phyloP scores from a whole-genome alignment of 768 basidiomycete species.

The Coprinellus micaceus region DNA sequence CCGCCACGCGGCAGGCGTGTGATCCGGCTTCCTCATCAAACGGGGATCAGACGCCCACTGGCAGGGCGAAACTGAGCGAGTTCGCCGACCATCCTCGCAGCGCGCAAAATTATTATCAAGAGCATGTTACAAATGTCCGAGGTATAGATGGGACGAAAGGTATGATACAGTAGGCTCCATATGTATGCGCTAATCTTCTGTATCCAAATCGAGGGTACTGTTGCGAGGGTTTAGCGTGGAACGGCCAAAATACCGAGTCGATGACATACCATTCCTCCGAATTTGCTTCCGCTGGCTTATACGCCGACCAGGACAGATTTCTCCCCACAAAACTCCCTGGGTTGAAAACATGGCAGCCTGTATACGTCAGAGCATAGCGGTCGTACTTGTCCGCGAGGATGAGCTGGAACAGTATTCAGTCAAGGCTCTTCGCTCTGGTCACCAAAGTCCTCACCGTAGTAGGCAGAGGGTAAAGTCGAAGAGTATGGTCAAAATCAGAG shows the following conservation, averaged over 20 bases:
- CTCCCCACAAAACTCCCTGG: slow-evolving; percentile 88
- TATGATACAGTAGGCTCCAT: background rate
- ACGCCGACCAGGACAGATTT: slow-evolving; percentile 84
- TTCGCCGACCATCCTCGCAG: too few relatives aligned
- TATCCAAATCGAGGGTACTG: slow-evolving; percentile 10
- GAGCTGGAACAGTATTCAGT: slow-evolving; percentile 46
- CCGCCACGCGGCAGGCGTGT: too few relatives aligned
- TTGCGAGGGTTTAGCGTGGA: background rate
- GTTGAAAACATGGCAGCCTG: slow-evolving; percentile 98
- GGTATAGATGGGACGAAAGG: too few relatives aligned
- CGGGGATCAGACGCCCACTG: too few relatives aligned
- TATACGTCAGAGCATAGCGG: slow-evolving; percentile 93
- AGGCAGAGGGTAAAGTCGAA: slow-evolving; percentile 91
- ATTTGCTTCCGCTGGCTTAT: slow-evolving; percentile 78
- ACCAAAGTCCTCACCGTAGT: slow-evolving; percentile 75
- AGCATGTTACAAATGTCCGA: too few relatives aligned
- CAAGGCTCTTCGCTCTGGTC: too few relatives aligned
- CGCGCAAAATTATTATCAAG: too few relatives aligned
- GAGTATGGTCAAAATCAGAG: slow-evolving; percentile 86
- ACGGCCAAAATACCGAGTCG: background rate
- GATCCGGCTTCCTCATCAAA: too few relatives aligned
- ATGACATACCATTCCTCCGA: slow-evolving; percentile 75
- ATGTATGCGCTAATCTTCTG: background rate
- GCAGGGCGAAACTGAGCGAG: too few relatives aligned
- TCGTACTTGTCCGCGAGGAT: slow-evolving; percentile 96